phyloP scores from a whole-genome alignment of 139 green algal species.

The Astrephomene gubernaculifera region DNA sequence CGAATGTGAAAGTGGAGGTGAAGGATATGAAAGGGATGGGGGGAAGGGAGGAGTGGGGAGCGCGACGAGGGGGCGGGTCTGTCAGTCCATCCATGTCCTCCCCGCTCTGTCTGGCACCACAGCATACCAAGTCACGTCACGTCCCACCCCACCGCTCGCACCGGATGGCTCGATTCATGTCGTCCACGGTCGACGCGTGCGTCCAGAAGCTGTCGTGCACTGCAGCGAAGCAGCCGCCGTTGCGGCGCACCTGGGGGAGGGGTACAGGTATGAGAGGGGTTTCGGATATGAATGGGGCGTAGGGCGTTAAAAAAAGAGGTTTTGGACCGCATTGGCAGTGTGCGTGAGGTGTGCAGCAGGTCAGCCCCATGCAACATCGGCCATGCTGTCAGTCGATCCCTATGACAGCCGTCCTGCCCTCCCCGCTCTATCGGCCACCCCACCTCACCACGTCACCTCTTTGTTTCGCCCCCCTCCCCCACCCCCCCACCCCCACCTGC shows the following conservation, averaged over 20 bases:
- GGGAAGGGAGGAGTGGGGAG: not conserved
- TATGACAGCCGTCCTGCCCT: no score
- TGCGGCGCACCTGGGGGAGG: no score
- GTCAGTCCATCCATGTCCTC: not conserved
- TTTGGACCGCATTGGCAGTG: no score
- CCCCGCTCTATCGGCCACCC: no score
- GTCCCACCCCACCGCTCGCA: not conserved
- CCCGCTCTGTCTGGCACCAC: not conserved
- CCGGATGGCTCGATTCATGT: conserved; percentile 87
- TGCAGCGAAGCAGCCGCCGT: conserved; percentile 83
- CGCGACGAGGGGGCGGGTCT: no score
- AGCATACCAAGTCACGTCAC: not conserved
- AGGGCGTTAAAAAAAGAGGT: no score
- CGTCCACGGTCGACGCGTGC: conserved; percentile 84
- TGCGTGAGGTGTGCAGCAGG: no score
- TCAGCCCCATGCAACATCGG: no score
- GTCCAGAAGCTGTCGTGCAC: conserved; percentile 99
- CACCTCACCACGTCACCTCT: not conserved
- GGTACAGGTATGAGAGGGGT: no score
- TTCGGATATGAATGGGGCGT: no score
- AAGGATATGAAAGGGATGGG: not conserved
- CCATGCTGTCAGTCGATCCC: no score
- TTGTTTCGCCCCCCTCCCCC: no score
- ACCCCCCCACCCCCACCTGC: conserved; percentile 61
- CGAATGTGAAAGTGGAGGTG: not conserved